phyloP scores from a whole-genome alignment of 495 filamentous ascomycete species.

The Xylaria cubensis region DNA sequence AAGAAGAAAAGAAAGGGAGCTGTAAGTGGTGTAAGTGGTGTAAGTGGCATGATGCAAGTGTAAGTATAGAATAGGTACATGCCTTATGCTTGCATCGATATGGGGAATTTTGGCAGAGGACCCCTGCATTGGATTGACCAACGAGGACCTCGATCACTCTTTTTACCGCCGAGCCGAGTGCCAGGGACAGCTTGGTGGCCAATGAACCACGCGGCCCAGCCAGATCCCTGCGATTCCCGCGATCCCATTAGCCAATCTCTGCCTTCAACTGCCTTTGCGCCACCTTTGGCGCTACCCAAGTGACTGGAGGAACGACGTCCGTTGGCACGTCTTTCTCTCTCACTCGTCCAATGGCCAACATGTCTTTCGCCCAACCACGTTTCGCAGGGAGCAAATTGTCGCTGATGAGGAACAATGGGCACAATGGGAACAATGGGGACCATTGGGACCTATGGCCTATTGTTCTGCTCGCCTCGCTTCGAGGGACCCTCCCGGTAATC shows the following conservation, averaged over 20 bases:
- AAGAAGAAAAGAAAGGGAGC: neutral
- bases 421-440: conserved; percentile 17
- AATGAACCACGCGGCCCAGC: conserved; percentile 25
- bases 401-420: conserved; percentile 16
- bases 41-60: conserved; percentile 15
- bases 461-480: conserved; percentile 25
- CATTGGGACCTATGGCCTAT: conserved; percentile 13
- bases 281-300: conserved; percentile 27
- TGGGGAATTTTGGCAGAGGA: conserved; percentile 14
- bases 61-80: conserved; percentile 18
- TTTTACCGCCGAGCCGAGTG: conserved; percentile 31
- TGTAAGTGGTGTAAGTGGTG: neutral
- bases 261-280: conserved; percentile 12
- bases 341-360: conserved; percentile 20
- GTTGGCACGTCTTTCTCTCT: conserved; percentile 27
- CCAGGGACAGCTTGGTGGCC: conserved; percentile 24
- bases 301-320: conserved; percentile 25
- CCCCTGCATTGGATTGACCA: conserved; percentile 24
- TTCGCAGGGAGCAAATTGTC: conserved; percentile 15
- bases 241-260: conserved; percentile 23
- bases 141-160: conserved; percentile 25
- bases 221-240: conserved; percentile 21
- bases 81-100: neutral
- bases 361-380: conserved; percentile 22
- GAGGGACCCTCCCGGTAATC: conserved; percentile 20